phyloP scores from a whole-genome alignment of 2,329 filamentous ascomycete genomes.

The Colletotrichum plurivorum region DNA sequence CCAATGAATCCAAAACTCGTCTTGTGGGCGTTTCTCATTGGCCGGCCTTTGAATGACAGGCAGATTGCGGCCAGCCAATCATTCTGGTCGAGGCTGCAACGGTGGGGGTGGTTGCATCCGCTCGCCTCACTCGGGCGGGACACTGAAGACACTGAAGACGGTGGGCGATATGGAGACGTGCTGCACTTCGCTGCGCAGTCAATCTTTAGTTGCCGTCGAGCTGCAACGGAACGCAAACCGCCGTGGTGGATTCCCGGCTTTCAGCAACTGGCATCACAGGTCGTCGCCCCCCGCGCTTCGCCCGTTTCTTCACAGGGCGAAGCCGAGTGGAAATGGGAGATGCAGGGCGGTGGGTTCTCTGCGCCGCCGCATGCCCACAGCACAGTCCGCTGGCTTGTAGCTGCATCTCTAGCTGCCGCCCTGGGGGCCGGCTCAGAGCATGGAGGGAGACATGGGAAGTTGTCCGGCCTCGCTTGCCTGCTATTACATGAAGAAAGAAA shows the following conservation, averaged over 20 bases:
- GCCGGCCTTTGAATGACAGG: background rate
- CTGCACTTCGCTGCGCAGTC: conserved; percentile 1
- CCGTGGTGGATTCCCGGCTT: no score
- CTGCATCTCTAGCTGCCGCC: conserved; percentile 12
- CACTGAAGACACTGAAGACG: no score
- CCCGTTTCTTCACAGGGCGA: conserved; percentile 27
- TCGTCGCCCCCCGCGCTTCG: conserved; percentile 13
- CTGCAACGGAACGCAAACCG: no score
- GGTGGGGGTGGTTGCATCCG: conserved; percentile 33
- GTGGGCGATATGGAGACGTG: conserved; percentile 16
- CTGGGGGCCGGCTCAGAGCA: conserved; percentile 1
- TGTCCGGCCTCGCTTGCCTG: conserved; percentile 4
- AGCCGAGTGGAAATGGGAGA: conserved; percentile 31
- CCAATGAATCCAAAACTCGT: conserved; percentile 44
- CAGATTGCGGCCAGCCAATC: conserved; percentile 5
- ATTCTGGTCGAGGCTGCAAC: background rate
- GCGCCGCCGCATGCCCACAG: conserved; percentile 14
- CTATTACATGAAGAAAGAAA: background rate
- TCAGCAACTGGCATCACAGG: background rate
- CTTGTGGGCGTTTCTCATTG: conserved; percentile 45
- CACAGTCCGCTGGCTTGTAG: conserved; percentile 1
- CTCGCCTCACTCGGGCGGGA: conserved; percentile 31
- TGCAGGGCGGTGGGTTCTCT: conserved; percentile 20
- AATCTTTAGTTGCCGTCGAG: background rate
- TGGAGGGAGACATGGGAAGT: background rate